These are phyloP conservation scores for Sanghuangporus sanghuang DNA, from an alignment of 1,284 basidiomycete species.

Conservation along the genomic window DNA sequence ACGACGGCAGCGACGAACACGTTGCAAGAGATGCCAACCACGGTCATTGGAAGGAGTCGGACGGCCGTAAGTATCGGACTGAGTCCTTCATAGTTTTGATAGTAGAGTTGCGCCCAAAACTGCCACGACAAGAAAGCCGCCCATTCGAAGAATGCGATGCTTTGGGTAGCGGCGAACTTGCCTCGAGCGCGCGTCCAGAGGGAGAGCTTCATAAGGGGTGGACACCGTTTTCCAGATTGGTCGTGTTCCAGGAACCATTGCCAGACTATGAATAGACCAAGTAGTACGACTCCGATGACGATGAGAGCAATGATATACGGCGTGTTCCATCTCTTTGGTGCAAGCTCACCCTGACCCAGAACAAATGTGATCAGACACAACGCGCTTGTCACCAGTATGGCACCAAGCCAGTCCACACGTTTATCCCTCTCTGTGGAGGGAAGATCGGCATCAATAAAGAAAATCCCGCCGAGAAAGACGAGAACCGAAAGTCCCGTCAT, in stretches of 20 bases:
- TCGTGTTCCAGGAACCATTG: constrained; percentile 54
- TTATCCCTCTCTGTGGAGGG: constrained; percentile 36
- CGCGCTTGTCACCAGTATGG: constrained; percentile 66
- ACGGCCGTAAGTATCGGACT: constrained; percentile 67
- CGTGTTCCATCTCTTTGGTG: constrained; percentile 70
- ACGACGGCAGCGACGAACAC: constrained; percentile 60
- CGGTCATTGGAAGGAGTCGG: constrained; percentile 72
- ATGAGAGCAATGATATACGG: constrained; percentile 62
- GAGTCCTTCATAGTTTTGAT: constrained; percentile 55
- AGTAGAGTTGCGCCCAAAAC: constrained; percentile 62
- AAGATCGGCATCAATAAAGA: constrained; percentile 48
- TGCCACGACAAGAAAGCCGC: constrained; percentile 53
- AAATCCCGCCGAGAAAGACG: constrained; percentile 43
- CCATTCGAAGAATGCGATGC: constrained; percentile 68
- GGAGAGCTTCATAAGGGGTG: constrained; percentile 66
- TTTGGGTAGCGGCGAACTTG: constrained; percentile 59
- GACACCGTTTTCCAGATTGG: constrained; percentile 27
- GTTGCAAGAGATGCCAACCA: constrained; percentile 68
- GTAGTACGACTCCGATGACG: constrained; percentile 54
- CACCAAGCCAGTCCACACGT: constrained; percentile 82
- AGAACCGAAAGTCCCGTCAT: constrained; percentile 46
- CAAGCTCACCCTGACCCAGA: constrained; percentile 68
- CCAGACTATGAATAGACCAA: constrained; percentile 64
- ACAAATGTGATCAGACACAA: constrained; percentile 78
- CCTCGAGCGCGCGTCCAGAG: constrained; percentile 69